phyloP scores from a whole-genome alignment of 208 protist species.

The Trypanosoma avium region DNA sequence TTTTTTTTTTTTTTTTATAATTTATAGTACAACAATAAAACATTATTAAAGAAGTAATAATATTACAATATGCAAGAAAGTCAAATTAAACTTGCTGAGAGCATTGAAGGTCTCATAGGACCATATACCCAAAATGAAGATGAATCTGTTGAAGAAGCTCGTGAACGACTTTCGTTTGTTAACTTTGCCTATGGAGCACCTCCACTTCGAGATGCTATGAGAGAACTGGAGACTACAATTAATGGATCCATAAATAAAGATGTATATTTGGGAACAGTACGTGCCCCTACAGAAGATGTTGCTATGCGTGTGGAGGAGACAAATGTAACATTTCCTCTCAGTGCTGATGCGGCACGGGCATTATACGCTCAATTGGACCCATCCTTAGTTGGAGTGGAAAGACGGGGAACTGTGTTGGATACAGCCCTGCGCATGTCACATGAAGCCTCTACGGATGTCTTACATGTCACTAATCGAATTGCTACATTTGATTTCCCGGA shows the following conservation, averaged over 20 bases:
- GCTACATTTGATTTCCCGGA: constrained; percentile 20
- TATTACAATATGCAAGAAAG: too few species aligned
- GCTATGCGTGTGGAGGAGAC: neutral
- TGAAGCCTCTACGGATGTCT: neutral
- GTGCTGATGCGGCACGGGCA: neutral
- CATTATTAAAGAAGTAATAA: too few species aligned
- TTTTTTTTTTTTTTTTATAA: too few species aligned
- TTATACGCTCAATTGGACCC: constrained; percentile 16
- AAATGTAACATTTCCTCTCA: neutral
- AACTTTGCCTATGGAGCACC: too few species aligned
- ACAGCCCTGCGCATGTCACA: constrained; percentile 11
- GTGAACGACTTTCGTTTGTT: too few species aligned
- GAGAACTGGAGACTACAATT: neutral
- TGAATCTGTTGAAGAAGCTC: too few species aligned
- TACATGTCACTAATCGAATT: neutral
- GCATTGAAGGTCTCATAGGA: too few species aligned
- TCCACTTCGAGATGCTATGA: neutral
- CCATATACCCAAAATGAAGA: too few species aligned
- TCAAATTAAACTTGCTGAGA: too few species aligned
- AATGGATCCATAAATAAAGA: constrained; percentile 3
- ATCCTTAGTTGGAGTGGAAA: constrained; percentile 23
- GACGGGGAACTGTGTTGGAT: constrained; percentile 19
- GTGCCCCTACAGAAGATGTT: neutral
- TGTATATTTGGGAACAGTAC: neutral
- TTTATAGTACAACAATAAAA: too few species aligned